Base-by-base conservation (phyloP, 2,329 filamentous ascomycete species). In the Aspergillus sp. region DNA sequence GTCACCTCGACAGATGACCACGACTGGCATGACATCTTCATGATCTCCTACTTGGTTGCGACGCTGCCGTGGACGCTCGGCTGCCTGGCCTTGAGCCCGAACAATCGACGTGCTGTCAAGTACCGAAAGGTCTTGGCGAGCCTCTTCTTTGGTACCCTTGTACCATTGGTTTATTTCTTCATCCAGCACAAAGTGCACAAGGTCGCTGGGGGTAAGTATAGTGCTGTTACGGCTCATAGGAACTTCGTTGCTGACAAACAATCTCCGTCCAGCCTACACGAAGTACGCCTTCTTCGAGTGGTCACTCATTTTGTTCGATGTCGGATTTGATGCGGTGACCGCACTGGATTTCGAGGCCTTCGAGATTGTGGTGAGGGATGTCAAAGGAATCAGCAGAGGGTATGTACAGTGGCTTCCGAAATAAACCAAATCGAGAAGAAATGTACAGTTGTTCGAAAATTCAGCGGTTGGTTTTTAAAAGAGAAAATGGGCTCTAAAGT, bases 231-330 rank as follows among this genome's bases (percentile, higher is more conserved):
- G 7, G 20, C 7, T 29, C 14, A 9, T n/a, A 47, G 22, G 10
- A 14, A 24, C 31, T 11, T 12, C 20, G 22, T 32, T 54, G 31
- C 47, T 66, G 50, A 66, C 58, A 9, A 22, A 29, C 20, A 3
- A 42, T 14, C 32, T 54, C n/a, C 12, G 52, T 32, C 11, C 58
- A 98, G 95, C 95, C 32, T 99, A 99, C 78, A 99, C 95, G 1
- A 96, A 84, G 55, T 99, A 99, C 77, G 90, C 95, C 64, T 97
- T 99, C 79, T 97, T 98, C 77, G 95, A 99, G 77, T 99, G 95
- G 95, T 83, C 92, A 22, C 83, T 99, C 63, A 92, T 99, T 72
- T 81, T 99, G 67, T 91, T 96, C 75, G 95, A 99, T 76, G 92
- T 99, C 59, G 94, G 86, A 31, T 99, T 99, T 78, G 95, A 99